Base-by-base conservation (phyloP, 164 flowering plant genomes). In the Nymphaea colorata region DNA sequence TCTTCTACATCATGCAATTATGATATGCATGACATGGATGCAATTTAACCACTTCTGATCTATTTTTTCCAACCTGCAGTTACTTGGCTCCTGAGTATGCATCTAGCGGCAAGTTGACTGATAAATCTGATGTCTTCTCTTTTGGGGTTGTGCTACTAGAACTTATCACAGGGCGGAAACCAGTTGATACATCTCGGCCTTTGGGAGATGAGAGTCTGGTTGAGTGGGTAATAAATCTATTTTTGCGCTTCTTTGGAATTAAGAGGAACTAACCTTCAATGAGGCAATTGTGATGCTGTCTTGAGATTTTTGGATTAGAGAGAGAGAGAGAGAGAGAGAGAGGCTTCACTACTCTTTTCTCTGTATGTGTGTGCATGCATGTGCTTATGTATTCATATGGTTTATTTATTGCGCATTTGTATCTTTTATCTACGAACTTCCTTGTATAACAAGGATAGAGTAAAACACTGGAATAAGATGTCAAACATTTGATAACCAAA, bases 61-160 rank as follows among this genome's bases (percentile, higher is more conserved):
- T 47, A 47, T 47, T 47, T 6, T 47, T 7, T 12, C 12, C 12
- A 47, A 6, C 71, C 67, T 79, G 61, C 82, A 87, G 95, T 79
- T 90, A 90, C 69, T 64, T 90, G 87, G 96, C 93, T 44, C 96
- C 96, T n/a, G 93, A 88, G 74, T 90, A 90, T 76, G 96, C 90
- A 67, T 74, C 87, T 17, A 90, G 90, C 76, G 93, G 96, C 42
- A 88, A 87, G 72, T 69, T 88, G 78, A 90, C 94, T 16, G 92
- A 90, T 68, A 82, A 81, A 70, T 90, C 96, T 17, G 96, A 90
- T 76, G 96, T 90, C 18, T 90, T 72, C 76, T 90, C 97, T 2
- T 88, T 83, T 67, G 97, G 94, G 36, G 92, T 90, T 57, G 83
- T 90, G 76, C 88, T 89, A 60, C 81, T 89, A 43, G 96, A 89